Conservation (phyloP, 805 yeast species). For the Phaffomyces thermotolerans region DNA sequence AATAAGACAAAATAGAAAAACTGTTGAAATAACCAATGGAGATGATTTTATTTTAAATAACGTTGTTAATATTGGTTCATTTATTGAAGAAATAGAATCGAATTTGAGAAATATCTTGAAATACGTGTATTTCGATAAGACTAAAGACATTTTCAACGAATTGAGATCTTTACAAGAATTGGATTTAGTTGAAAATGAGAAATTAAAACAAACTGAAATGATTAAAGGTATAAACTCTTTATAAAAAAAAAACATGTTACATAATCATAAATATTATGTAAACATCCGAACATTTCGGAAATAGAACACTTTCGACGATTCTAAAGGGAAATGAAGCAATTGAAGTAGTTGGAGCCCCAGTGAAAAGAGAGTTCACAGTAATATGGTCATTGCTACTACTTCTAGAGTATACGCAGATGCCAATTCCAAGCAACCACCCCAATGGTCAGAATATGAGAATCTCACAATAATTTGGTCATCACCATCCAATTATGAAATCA, state of each 20-base stretch:
- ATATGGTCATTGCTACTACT: conserved; percentile 35
- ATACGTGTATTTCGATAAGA: conserved; percentile 92
- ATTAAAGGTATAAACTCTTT: conserved; percentile 4
- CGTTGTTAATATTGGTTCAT: conserved; percentile 74
- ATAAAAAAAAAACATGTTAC: background rate
- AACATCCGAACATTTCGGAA: too few species aligned
- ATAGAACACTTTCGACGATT: too few species aligned
- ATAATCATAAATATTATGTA: too few species aligned
- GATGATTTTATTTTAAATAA: conserved; percentile 48
- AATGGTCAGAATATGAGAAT: conserved; percentile 82
- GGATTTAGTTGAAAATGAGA: conserved; percentile 3
- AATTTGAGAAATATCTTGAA: conserved; percentile 81
- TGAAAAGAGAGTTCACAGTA: too few species aligned
- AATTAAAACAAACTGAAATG: conserved; percentile 5
- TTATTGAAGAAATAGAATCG: conserved; percentile 84
- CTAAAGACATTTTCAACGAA: conserved; percentile 78
- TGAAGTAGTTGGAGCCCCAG: too few species aligned
- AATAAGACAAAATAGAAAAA: conserved; percentile 73
- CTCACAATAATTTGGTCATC: conserved; percentile 76
- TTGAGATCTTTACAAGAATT: conserved; percentile 35
- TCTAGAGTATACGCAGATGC: conserved; percentile 81
- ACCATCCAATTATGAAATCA: conserved; percentile 79
- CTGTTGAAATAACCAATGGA: conserved; percentile 36
- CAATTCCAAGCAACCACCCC: conserved; percentile 64
- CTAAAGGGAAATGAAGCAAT: too few species aligned